Evolutionary conservation across 1,284 basidiomycete genomes (phyloP), one percentile per base, ranked within the genome.

Genomic region (Ustilago loliicola): DNA sequence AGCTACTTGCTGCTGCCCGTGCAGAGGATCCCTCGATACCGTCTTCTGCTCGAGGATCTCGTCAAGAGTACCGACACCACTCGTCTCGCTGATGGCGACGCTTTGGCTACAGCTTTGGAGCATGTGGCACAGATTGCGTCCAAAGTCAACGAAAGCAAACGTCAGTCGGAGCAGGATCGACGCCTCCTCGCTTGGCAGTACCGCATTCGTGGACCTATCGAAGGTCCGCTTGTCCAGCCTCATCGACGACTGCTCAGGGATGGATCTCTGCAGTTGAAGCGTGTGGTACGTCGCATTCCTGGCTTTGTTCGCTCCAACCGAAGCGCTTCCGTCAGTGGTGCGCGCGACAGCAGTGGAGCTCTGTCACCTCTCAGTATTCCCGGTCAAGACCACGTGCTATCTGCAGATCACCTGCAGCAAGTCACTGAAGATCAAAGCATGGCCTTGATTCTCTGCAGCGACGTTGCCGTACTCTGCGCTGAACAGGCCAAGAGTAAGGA

Each of bases 21-120:
- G 27, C 96, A 99, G 87, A 91, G 96, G 56, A 93, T 99, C 82
- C 97, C 97, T 15, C 91, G 96, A 23, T 99, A 99, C 88, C 92
- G 93, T 79, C 88, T 99, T 70, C 89, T 99, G 36, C 70, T 86
- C 21, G 84, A 85, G 55, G 81, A 86, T 55, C 73, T 86, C n/a
- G 78, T 80, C 38, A 74, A 72, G 34, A 79, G 80, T 55, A 85
- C 83, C 27, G 71, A 77, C 30, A 61, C 72, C 11, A 19, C 59
- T 40, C 73, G 72, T 27, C 63, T 84, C 11, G 27, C 67, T 3
- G 71, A 70, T 21, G 34, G 62, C 29, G 75, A 78, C 38, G 66
- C 76, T 4, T 63, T 82, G 2, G 59, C 69, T 9, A 74, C 58
- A 4, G 84, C 84, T n/a, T 67, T 85, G 23, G 80, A 77, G 25